Percentiles rank a stretch among this genome's conserved stretches.
Conservation (phyloP, 2,329 filamentous ascomycete species). For the Cryphonectria nitschkei region DNA sequence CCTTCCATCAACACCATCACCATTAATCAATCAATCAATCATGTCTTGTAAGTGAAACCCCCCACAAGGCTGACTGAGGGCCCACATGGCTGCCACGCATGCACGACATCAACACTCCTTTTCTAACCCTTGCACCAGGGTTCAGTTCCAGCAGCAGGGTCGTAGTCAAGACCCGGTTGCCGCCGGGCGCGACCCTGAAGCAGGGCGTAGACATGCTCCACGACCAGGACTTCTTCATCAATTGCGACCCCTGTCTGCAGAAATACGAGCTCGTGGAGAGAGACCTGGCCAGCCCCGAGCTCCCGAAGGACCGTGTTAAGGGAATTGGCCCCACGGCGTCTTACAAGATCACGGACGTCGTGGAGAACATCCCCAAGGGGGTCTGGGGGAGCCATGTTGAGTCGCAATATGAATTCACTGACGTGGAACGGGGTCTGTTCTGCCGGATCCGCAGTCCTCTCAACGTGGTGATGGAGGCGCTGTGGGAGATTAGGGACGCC, state of each 20-base stretch:
- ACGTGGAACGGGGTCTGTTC: slow-evolving; percentile 54
- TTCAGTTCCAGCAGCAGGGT: slow-evolving; percentile 49
- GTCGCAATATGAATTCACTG: slow-evolving; percentile 58
- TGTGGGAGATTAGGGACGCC: slow-evolving; percentile 48
- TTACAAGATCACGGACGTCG: slow-evolving; percentile 35
- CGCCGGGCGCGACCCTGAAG: slow-evolving; percentile 40
- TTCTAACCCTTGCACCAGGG: slow-evolving; percentile 35
- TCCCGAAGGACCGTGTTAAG: slow-evolving; percentile 35
- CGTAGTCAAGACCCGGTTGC: slow-evolving; percentile 48
- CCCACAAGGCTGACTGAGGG: neutral
- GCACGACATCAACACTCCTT: slow-evolving; percentile 7
- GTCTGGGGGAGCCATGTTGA: slow-evolving; percentile 59
- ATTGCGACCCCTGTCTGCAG: slow-evolving; percentile 56
- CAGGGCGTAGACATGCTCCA: slow-evolving; percentile 52
- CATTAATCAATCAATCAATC: neutral
- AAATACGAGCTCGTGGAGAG: slow-evolving; percentile 44
- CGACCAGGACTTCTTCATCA: slow-evolving; percentile 55
- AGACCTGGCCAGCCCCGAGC: slow-evolving; percentile 29
- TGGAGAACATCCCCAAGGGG: slow-evolving; percentile 40
- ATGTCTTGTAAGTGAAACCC: slow-evolving; percentile 18
- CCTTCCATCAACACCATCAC: neutral
- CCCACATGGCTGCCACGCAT: slow-evolving; percentile 10
- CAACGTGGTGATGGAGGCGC: slow-evolving; percentile 56
- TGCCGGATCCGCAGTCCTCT: slow-evolving; percentile 56
- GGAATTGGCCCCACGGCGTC: slow-evolving; percentile 34